Base-by-base conservation (phyloP, 495 filamentous ascomycete species). In the Penicillium bovifimosum region DNA sequence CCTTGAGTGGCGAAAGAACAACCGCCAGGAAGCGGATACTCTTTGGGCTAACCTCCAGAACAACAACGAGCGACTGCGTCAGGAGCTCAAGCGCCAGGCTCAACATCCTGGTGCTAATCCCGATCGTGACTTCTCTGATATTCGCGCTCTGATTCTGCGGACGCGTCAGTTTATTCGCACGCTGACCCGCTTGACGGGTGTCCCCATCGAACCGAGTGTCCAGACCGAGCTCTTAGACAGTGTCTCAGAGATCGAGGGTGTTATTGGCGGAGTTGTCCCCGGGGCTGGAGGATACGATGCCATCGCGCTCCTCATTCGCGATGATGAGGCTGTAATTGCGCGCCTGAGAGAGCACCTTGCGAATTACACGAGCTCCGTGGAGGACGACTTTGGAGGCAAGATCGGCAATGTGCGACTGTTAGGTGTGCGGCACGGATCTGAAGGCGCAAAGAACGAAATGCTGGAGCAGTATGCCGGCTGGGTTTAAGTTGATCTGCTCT, bases 271-370 rank as follows among this genome's bases (percentile, higher is more conserved):
- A 8, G 90, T 97, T 3, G 95, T 96, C 0, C 93, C 93, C 5
- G 93, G 93, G 2, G 93, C 93, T 6, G 93, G 93, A 26, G 93
- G 93, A 3, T 96, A 86, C 64, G 93, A 98, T 80, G 93, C 93
- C 5, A 78, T 96, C 54, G 89, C 84, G 6, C 60, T 98, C 45
- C 65, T 98, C 53, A 77, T 95, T 34, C 80, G 76, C 55, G 89
- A 97, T 63, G 82, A 88, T 51, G 77, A 76, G 14, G 75, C 78
- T 27, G 90, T 90, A 13, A 69, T 88, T 48, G 60, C 61, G n/a
- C 70, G 74, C 45, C 63, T 98, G 38, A 76, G 80, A 47, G 71
- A 73, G 26, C 82, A 88, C 24, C 69, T 95, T 55, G 70, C 63
- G 18, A 68, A 66, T 32, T 96, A 88, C 82, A 80, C 84, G 54